Base-by-base conservation (phyloP, 305 asterid genomes). In the Euphrasia arctica region DNA sequence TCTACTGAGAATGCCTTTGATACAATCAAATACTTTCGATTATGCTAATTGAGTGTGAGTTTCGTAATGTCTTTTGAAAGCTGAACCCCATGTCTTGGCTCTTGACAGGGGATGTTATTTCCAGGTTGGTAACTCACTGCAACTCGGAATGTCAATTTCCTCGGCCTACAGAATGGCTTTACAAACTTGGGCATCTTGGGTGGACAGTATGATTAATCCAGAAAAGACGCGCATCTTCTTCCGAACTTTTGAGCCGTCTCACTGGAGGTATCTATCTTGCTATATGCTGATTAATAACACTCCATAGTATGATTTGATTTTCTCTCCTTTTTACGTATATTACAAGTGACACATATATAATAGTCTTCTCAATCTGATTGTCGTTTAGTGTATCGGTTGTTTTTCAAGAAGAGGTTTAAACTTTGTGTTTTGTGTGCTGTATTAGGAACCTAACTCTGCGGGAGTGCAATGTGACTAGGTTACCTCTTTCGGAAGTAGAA, bases 101-200 rank as follows among this genome's bases (percentile, higher is more conserved):
- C 49, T 70, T 75, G 73, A 74, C 84, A 88, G 95, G 93, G 96
- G 93, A 66, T 82, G 90, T 78, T 88, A 82, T 80, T 88, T 88
- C 79, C 90, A 83, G 78, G 74, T 85, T 58, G 83, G 82, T 10
- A 67, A 68, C 18, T 70, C 87, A 4, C 11, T 88, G 71, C 75
- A 75, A 75, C 83, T 85, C 43, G 91, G 90, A 69, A 71, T 88
- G 87, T 64, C 93, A 41, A 83, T 88, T 56, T 71, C 71, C 65
- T 32, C 66, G 58, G 93, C 93, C 64, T 88, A 72, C 75, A 60
- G 71, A 80, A 79, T 74, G 12, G 85, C 91, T 9, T 67, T 85
- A 52, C 66, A 76, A 60, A 88, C 93, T 59, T 88, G 95, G 95
- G 79, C 89, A 65, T 75, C 89, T 69, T 88, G 93, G 95, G 78